Percentiles rank a stretch among this genome's conserved stretches.
These are phyloP conservation scores for Ogataea salicorniae DNA, from an alignment of 805 yeast species.

Conservation along the genomic window DNA sequence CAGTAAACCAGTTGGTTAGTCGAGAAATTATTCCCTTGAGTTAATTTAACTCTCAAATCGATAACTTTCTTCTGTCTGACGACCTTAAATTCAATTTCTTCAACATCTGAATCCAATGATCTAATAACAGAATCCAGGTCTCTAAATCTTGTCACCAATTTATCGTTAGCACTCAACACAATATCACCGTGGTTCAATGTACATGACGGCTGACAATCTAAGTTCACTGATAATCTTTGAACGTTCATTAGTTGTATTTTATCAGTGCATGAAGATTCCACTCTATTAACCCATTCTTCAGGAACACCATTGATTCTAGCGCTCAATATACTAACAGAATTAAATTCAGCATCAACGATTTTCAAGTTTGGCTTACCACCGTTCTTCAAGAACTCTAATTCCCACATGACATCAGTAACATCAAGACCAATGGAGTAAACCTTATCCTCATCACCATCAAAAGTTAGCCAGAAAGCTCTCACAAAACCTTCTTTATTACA, in stretches of 20 bases:
- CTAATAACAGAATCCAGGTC: constrained; percentile 52
- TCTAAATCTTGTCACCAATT: constrained; percentile 57
- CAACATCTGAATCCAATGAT: constrained; percentile 28
- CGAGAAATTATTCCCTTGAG: constrained; percentile 48
- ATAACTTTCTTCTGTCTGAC: constrained; percentile 67
- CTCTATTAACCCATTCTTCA: constrained; percentile 68
- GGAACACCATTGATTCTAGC: constrained; percentile 88
- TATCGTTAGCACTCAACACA: constrained; percentile 62
- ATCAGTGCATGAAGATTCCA: constrained; percentile 54
- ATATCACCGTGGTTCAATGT: constrained; percentile 65
- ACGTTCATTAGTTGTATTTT: constrained; percentile 71
- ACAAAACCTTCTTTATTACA: constrained; percentile 74
- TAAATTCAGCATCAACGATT: constrained; percentile 76
- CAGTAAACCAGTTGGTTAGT: constrained; percentile 70
- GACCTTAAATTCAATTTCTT: constrained; percentile 49
- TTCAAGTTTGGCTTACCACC: constrained; percentile 50
- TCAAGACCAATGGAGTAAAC: constrained; percentile 77
- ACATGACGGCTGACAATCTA: constrained; percentile 25
- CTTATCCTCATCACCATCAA: constrained; percentile 65
- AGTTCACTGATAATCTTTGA: constrained; percentile 46
- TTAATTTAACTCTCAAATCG: constrained; percentile 59
- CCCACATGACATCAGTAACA: constrained; percentile 55
- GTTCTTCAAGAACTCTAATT: constrained; percentile 50
- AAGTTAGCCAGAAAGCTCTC: constrained; percentile 81
- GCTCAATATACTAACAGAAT: constrained; percentile 58